These are phyloP conservation scores for Chaetomium fimeti DNA, from an alignment of 495 filamentous ascomycete genomes.

Conservation along the genomic window DNA sequence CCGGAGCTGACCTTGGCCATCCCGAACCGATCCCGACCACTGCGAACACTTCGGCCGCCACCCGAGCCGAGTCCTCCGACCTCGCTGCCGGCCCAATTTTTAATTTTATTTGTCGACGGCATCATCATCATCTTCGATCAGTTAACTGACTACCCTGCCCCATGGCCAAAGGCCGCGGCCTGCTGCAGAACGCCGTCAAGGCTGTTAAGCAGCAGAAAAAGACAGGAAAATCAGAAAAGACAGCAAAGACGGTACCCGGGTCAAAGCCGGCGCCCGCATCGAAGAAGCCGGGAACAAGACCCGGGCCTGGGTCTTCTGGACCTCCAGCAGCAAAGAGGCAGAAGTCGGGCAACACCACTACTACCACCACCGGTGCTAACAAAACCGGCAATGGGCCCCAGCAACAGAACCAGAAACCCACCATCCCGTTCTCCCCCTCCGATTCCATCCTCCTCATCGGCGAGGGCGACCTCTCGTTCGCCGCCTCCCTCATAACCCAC, in stretches of 20 bases:
- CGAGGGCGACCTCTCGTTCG: slow-evolving; percentile 93
- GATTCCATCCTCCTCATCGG: slow-evolving; percentile 82
- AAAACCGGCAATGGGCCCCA: slow-evolving; percentile 13
- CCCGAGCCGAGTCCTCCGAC: slow-evolving; percentile 17
- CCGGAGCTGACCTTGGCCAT: background rate
- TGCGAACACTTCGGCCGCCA: slow-evolving; percentile 9
- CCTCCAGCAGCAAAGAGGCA: slow-evolving; percentile 23
- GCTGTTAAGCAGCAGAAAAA: slow-evolving; percentile 26
- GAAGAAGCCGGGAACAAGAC: slow-evolving; percentile 5
- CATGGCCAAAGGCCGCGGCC: slow-evolving; percentile 27
- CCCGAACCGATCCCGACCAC: background rate
- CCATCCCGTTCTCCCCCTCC: slow-evolving; percentile 67
- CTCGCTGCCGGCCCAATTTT: slow-evolving; percentile 1
- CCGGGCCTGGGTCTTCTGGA: background rate
- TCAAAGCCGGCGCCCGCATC: slow-evolving; percentile 5
- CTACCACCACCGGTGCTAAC: slow-evolving; percentile 15
- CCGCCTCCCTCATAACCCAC: slow-evolving; percentile 66
- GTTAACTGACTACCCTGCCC: background rate
- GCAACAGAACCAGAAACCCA: slow-evolving; percentile 28
- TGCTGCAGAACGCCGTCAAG: slow-evolving; percentile 27
- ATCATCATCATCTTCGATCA: background rate
- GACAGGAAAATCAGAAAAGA: background rate
- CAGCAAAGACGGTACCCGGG: background rate
- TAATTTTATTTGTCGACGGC: background rate
- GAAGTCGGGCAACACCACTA: slow-evolving; percentile 22